Evolutionary conservation across 257 asterid species (phyloP).

Genomic region (Gentiana straminea): DNA sequence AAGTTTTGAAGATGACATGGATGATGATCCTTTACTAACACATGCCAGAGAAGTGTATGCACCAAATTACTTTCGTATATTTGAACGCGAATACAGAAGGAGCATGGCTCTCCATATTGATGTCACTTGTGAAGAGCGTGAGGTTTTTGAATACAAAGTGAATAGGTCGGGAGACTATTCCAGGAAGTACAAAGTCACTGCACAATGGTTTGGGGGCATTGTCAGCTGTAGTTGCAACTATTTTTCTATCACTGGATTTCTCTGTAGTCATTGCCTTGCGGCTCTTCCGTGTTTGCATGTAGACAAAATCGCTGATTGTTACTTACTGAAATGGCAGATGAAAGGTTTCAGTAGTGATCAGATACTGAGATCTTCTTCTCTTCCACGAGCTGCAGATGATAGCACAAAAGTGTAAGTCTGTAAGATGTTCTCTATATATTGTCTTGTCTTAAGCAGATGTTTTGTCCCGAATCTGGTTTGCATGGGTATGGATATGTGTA

Average conservation of each 20-base stretch:
- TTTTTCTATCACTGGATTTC: slow-evolving; percentile 8
- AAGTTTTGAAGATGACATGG: slow-evolving; percentile 1
- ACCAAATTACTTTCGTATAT: slow-evolving; percentile 2
- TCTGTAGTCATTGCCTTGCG: slow-evolving; percentile 11
- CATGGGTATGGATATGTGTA: too few relatives aligned
- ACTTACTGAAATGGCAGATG: slow-evolving; percentile 13
- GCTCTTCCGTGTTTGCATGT: slow-evolving; percentile 2
- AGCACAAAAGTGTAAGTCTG: slow-evolving; percentile 9
- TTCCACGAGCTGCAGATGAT: slow-evolving; percentile 1
- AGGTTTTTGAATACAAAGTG: neutral
- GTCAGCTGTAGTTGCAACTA: slow-evolving; percentile 12
- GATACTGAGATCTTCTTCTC: neutral
- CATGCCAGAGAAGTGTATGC: slow-evolving; percentile 12
- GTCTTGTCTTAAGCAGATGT: too few relatives aligned
- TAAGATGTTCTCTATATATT: neutral
- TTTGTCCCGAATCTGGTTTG: too few relatives aligned
- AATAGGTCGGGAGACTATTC: neutral
- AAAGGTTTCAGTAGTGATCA: slow-evolving; percentile 1
- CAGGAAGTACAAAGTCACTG: neutral
- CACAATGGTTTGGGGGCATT: neutral
- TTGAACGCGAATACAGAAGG: slow-evolving; percentile 11
- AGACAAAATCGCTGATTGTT: slow-evolving; percentile 11
- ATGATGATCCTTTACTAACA: slow-evolving; percentile 5
- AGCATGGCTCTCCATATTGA: neutral
- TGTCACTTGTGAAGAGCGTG: neutral